Conservation (phyloP, 2,329 filamentous ascomycete species). For the Lizonia empirigonia region DNA sequence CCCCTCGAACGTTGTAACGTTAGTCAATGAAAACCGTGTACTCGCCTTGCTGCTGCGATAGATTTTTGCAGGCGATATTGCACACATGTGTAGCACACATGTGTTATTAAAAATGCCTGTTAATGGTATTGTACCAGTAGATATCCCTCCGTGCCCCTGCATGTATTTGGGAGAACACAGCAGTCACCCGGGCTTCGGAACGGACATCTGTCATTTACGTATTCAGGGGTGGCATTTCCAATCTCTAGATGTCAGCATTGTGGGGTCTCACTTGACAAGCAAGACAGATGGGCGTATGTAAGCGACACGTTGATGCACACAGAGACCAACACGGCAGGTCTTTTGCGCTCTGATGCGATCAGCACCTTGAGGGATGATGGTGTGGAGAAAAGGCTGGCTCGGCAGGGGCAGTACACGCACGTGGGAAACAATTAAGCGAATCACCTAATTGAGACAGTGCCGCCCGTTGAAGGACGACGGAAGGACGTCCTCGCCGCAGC, state of each 20-base stretch:
- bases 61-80: slow-evolving; percentile 11
- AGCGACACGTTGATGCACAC: slow-evolving; percentile 3
- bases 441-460: slow-evolving; percentile 13
- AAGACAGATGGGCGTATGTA: slow-evolving; percentile 2
- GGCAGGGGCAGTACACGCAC: slow-evolving; percentile 8
- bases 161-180: slow-evolving; percentile 8
- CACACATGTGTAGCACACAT: not conserved
- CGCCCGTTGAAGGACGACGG: slow-evolving; percentile 8
- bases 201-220: slow-evolving; percentile 15
- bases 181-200: slow-evolving; percentile 11
- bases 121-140: too few species aligned
- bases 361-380: slow-evolving; percentile 7
- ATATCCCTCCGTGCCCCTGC: slow-evolving; percentile 5
- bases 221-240: slow-evolving; percentile 1
- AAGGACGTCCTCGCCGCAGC: slow-evolving; percentile 8
- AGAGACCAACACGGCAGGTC: slow-evolving; percentile 15
- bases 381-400: slow-evolving; percentile 13
- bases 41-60: slow-evolving; percentile 13
- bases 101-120: too few species aligned
- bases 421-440: slow-evolving; percentile 16
- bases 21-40: slow-evolving; percentile 1
- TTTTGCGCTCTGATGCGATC: slow-evolving; percentile 9
- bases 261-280: slow-evolving; percentile 3
- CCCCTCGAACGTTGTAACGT: slow-evolving; percentile 5
- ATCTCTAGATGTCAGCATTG: slow-evolving; percentile 5